phyloP scores from a whole-genome alignment of 495 filamentous ascomycete species.

The Penicillium dipodomyicola region DNA sequence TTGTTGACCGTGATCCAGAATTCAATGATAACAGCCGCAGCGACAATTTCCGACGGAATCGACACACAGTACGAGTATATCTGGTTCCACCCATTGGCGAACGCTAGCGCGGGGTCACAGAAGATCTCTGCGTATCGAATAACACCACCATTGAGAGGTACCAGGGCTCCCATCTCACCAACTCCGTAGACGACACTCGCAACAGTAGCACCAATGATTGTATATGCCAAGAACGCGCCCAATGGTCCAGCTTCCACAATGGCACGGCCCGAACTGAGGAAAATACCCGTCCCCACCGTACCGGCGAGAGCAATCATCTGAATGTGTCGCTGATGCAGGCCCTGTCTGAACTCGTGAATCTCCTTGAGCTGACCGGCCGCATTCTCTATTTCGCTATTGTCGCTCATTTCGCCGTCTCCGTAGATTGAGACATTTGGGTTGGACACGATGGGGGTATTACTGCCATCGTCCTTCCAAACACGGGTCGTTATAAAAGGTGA shows the following conservation, averaged over 20 bases:
- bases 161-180: constrained; percentile 29
- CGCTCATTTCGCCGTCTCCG: constrained; percentile 11
- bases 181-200: constrained; percentile 22
- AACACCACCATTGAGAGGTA: constrained; percentile 30
- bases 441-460: background rate
- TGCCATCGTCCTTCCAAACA: background rate
- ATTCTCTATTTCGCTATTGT: constrained; percentile 1
- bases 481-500: background rate
- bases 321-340: constrained; percentile 26
- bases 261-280: constrained; percentile 50
- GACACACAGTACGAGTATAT: constrained; percentile 30
- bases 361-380: constrained; percentile 12
- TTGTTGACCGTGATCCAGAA: constrained; percentile 41
- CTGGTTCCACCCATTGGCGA: constrained; percentile 34
- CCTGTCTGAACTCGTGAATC: constrained; percentile 11
- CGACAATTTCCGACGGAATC: constrained; percentile 40
- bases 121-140: constrained; percentile 28
- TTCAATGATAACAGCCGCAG: constrained; percentile 50
- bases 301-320: constrained; percentile 47
- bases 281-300: constrained; percentile 34
- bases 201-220: constrained; percentile 23
- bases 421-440: background rate
- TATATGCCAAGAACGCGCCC: constrained; percentile 37
- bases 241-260: constrained; percentile 60
- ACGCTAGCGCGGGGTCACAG: constrained; percentile 30